Conservation (phyloP, 2,329 filamentous ascomycete species). For the Esteya vermicola region DNA sequence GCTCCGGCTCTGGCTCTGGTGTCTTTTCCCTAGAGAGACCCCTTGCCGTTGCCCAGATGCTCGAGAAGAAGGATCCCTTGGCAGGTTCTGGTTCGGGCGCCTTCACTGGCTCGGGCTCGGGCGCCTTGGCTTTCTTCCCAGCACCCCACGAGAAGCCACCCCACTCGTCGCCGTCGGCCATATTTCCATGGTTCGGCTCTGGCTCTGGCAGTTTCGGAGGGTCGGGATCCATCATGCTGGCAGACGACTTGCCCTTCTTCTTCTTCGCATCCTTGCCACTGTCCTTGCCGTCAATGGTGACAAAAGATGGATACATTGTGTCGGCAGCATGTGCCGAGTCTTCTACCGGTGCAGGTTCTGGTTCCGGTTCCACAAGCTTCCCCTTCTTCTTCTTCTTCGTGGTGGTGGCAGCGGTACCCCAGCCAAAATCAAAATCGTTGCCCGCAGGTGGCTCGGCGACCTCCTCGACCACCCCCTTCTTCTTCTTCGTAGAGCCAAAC, state of each 20-base stretch:
- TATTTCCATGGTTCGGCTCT: no score
- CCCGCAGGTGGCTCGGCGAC: constrained; percentile 4
- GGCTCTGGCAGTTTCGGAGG: no score
- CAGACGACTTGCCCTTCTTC: constrained; percentile 9
- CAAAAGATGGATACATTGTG: constrained; percentile 14
- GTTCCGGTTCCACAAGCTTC: constrained; percentile 7
- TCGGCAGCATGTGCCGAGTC: constrained; percentile 5
- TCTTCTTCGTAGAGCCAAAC: constrained; percentile 5
- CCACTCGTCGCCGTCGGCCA: no score
- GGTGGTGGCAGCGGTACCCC: constrained; percentile 11
- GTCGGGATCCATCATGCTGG: constrained; percentile 2
- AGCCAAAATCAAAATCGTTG: constrained; percentile 16
- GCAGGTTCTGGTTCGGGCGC: no score
- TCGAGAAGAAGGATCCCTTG: no score
- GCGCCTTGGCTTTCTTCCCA: constrained; percentile 4
- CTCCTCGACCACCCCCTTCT: constrained; percentile 7
- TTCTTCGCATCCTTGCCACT: constrained; percentile 30
- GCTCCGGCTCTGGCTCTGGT: no score
- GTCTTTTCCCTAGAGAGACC: no score
- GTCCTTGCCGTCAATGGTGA: no score
- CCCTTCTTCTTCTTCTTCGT: constrained; percentile 13
- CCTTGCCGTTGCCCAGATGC: no score
- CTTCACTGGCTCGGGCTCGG: no score
- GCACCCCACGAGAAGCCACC: no score
- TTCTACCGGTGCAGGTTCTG: not conserved